These are phyloP conservation scores for Kwoniella sp. DNA, from an alignment of 768 basidiomycete species.

Conservation along the genomic window DNA sequence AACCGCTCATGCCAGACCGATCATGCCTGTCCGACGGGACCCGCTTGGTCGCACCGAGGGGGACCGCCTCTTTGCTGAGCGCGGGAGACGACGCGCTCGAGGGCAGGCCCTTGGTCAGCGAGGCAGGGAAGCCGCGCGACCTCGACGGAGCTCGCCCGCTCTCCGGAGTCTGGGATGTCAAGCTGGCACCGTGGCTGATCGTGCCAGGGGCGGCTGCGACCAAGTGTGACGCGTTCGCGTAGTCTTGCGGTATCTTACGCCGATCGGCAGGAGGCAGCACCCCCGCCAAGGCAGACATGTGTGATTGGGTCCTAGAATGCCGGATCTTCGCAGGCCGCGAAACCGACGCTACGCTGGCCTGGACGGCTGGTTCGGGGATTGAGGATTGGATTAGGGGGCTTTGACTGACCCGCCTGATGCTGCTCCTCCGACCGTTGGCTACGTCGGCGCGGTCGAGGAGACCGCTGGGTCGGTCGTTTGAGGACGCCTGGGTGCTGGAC, in stretches of 20 bases:
- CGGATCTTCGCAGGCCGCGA: slow-evolving; percentile 19
- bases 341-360: neutral
- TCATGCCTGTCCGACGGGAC: slow-evolving; percentile 11
- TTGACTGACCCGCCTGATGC: slow-evolving; percentile 13
- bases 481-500: slow-evolving; percentile 16
- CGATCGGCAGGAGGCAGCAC: too few relatives aligned
- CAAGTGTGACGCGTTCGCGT: too few relatives aligned
- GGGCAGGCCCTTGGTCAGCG: slow-evolving; percentile 37
- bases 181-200: slow-evolving; percentile 5
- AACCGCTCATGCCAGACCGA: neutral
- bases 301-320: slow-evolving; percentile 25
- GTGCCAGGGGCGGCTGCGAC: too few relatives aligned
- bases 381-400: slow-evolving; percentile 18
- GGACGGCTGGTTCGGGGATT: slow-evolving; percentile 3
- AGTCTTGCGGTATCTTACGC: too few relatives aligned
- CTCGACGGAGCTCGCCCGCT: slow-evolving; percentile 19
- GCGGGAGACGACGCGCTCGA: slow-evolving; percentile 28
- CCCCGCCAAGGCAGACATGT: slow-evolving; percentile 11
- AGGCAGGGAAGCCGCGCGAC: slow-evolving; percentile 31
- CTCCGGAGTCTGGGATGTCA: neutral
- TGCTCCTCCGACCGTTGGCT: slow-evolving; percentile 1
- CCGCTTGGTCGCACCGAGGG: slow-evolving; percentile 22
- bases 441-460: neutral
- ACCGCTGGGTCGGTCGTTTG: slow-evolving; percentile 1
- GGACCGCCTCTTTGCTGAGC: slow-evolving; percentile 12